Percentiles rank a stretch among this genome's conserved stretches.
phyloP scores from a whole-genome alignment of 805 yeast genomes.

The Yamadazyma ubonensis region DNA sequence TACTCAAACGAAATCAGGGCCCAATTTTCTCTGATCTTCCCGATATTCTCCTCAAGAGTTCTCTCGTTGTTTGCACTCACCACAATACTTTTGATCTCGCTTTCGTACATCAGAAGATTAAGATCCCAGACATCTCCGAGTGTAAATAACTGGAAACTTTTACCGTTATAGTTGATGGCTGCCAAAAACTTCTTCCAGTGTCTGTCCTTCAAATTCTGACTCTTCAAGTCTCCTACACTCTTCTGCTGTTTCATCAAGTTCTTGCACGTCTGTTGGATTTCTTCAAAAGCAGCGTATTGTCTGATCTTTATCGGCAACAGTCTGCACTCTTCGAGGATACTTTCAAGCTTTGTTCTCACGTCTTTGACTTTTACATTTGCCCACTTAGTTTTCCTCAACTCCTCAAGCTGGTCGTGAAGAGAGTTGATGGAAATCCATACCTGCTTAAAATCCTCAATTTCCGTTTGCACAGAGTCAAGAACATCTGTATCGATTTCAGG shows the following conservation, averaged over 20 bases:
- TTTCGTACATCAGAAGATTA: conserved; percentile 46
- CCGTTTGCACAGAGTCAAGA: conserved; percentile 39
- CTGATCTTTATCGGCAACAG: conserved; percentile 57
- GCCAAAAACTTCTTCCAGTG: conserved; percentile 62
- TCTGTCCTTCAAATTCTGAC: conserved; percentile 56
- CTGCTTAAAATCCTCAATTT: conserved; percentile 52
- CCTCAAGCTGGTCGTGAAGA: conserved; percentile 47
- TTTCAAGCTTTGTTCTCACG: conserved; percentile 51
- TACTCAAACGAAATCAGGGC: conserved; percentile 46
- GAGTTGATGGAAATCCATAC: conserved; percentile 65
- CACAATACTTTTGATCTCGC: conserved; percentile 46
- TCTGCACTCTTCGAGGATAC: conserved; percentile 44
- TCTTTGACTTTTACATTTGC: conserved; percentile 40
- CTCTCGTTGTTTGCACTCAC: conserved; percentile 72
- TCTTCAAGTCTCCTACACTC: conserved; percentile 46
- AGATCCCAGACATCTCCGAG: conserved; percentile 65
- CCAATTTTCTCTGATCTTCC: conserved; percentile 58
- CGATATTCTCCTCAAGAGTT: conserved; percentile 57
- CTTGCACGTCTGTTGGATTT: conserved; percentile 48
- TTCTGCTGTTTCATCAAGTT: conserved; percentile 37
- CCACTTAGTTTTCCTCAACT: conserved; percentile 51
- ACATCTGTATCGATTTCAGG: conserved; percentile 15
- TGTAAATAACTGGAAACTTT: conserved; percentile 28
- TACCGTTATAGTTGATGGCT: conserved; percentile 27
- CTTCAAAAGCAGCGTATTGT: conserved; percentile 68